Evolutionary conservation across 495 filamentous ascomycete genomes (phyloP).

Genomic region (Cenococcum geophilum): DNA sequence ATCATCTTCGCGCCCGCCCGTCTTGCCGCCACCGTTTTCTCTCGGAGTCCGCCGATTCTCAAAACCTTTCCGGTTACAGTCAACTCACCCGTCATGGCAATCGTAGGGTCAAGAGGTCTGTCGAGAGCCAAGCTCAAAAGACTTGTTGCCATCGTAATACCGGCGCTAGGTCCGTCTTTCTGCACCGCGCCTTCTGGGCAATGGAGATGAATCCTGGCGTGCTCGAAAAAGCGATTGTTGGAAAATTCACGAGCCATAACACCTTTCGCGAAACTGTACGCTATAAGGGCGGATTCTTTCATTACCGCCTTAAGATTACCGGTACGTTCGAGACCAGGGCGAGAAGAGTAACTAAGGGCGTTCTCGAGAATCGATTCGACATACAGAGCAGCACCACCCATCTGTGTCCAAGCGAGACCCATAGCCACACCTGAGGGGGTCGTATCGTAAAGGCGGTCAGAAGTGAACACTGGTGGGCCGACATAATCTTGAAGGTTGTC

Average conservation of each 20-base stretch:
- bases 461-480: slow-evolving; percentile 89
- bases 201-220: slow-evolving; percentile 91
- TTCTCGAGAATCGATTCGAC: slow-evolving; percentile 94
- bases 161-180: slow-evolving; percentile 93
- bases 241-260: slow-evolving; percentile 76
- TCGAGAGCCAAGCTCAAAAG: slow-evolving; percentile 79
- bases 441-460: slow-evolving; percentile 89
- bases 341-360: slow-evolving; percentile 61
- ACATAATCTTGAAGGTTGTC: slow-evolving; percentile 97
- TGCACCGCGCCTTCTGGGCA: slow-evolving; percentile 95
- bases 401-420: slow-evolving; percentile 97
- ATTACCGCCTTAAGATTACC: slow-evolving; percentile 95
- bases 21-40: slow-evolving; percentile 98
- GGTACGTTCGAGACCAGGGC: slow-evolving; percentile 77
- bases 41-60: slow-evolving; percentile 88
- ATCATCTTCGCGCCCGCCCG: slow-evolving; percentile 91
- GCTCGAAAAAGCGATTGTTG: slow-evolving; percentile 91
- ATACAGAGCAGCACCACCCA: slow-evolving; percentile 95
- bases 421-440: slow-evolving; percentile 97
- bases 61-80: slow-evolving; percentile 97
- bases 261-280: slow-evolving; percentile 93
- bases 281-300: slow-evolving; percentile 92
- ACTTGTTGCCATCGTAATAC: slow-evolving; percentile 94
- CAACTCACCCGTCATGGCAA: slow-evolving; percentile 98
- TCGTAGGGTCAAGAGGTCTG: slow-evolving; percentile 68